Base-by-base conservation (phyloP, 2,329 filamentous ascomycete genomes). In the Ascochyta viciae-villosae region DNA sequence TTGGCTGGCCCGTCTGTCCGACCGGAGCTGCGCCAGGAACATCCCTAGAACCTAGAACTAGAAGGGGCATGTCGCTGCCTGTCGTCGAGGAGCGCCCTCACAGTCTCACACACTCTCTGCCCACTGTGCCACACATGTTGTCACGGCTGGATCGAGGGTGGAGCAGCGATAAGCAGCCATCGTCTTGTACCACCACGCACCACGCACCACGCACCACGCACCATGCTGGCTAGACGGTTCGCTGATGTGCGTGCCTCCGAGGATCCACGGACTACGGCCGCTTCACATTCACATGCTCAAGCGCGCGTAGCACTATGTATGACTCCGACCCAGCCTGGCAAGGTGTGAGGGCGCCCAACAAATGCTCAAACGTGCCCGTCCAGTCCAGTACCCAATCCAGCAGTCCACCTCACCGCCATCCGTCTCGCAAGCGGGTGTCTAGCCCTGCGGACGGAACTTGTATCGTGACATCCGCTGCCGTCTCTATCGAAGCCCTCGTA, bases 211-310 rank as follows among this genome's bases (percentile, higher is more conserved):
- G 6, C 27, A 29, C 27, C 27, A 29, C 9, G 27, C 27, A 31
- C 35, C 39, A 9, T 35, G 42, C 23, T 38, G 53, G 27, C 53
- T 34, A 33, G 52, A 35, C 26, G 22, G 51, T 43, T 23, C 26
- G 45, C 34, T 50, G 44, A 26, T 12, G 44, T 3, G 22, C 35
- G 16, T 48, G 51, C 42, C 10, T 40, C 45, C 46, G 33, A 22
- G 39, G 27, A 4, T 29, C 4, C 29, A 40, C 24, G 41, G 7
- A 23, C 4, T 23, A 40, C 24, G 41, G 7, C 34, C 37, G 52
- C 41, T 50, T 55, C 52, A 50, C 52, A 55, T 50, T 55, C 52
- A 50, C 52, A 55, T 50, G 41, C 47, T 56, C 37, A n/a, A 45
- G 39, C 35, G 41, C 42, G 53, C 26, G 24, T 26, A 31, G 29